Evolutionary conservation across 257 asterid species (phyloP), one percentile per base, ranked within the genome.

Genomic region (Nicotiana obtusifolia): DNA sequence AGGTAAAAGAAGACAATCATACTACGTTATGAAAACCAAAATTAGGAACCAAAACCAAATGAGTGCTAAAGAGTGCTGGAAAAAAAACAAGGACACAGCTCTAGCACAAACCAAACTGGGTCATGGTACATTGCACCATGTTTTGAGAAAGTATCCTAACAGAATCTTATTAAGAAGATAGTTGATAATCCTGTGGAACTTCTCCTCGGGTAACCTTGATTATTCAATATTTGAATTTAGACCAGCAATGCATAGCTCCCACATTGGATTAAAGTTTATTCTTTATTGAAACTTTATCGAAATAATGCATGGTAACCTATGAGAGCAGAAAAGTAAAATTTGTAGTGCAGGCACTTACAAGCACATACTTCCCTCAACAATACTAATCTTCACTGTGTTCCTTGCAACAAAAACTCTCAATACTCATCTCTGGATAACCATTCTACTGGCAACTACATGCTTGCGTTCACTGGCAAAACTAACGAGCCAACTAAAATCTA

Each of bases 401-500:
- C 64, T 57, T 57, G 26, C 64, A 57, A 57, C 26, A 75, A 75
- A 24, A 75, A 75, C 80, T 49, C 26, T 49, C 80, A 47, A 49
- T 75, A 22, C 15, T 24, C 80, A 75, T 75, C 62, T 16, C 64
- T 49, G 80, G 62, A 75, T 4, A 75, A 26, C 17, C 80, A 49
- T 49, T 49, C 41, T 24, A 49, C 62, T 75, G 80, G 44, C 44
- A 75, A 75, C 44, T 30, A 49, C 16, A 14, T 75, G 80, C 80
- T 75, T 75, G 44, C 62, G 10, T 37, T 15, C 41, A 24, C 13
- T 33, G 19, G 80, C 80, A 49, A 20, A 47, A 64, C 49, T 41
- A 31, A 66, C 64, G 53, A 49, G 17, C 78, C 66, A 11, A 57
- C 61, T 53, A 80, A 79, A 80, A 52, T 14, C 77, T 80, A 80